phyloP scores from a whole-genome alignment of 2,329 filamentous ascomycete genomes.

The Teratosphaeria destructans region DNA sequence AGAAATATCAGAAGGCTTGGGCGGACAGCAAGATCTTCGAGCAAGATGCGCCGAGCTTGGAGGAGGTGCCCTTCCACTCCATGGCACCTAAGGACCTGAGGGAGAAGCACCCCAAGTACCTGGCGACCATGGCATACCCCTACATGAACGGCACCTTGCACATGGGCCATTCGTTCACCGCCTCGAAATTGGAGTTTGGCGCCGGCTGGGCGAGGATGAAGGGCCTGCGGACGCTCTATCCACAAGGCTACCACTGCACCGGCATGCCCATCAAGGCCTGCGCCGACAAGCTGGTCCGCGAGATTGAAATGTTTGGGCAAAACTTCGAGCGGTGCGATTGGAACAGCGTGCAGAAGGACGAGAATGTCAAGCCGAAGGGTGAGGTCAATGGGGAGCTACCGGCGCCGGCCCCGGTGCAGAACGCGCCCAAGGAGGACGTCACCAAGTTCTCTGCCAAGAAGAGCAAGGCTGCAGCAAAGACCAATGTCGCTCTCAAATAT shows the following conservation, averaged over 20 bases:
- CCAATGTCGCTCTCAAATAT: slow-evolving; percentile 89
- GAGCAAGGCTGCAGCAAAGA: slow-evolving; percentile 72
- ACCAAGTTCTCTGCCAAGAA: slow-evolving; percentile 91
- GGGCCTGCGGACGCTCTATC: slow-evolving; percentile 77
- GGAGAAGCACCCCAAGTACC: slow-evolving; percentile 80
- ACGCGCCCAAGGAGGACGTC: slow-evolving; percentile 62
- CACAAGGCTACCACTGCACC: slow-evolving; percentile 90
- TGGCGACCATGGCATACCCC: slow-evolving; percentile 65
- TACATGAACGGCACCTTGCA: slow-evolving; percentile 81
- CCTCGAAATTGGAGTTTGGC: slow-evolving; percentile 86
- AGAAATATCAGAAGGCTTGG: slow-evolving; percentile 87
- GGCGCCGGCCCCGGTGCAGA: slow-evolving; percentile 51
- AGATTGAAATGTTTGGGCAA: slow-evolving; percentile 79
- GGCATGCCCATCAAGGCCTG: slow-evolving; percentile 98
- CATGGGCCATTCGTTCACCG: slow-evolving; percentile 84
- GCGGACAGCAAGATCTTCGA: slow-evolving; percentile 69
- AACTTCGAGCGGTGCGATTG: slow-evolving; percentile 71
- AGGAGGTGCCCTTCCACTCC: slow-evolving; percentile 65
- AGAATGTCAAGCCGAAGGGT: slow-evolving; percentile 6
- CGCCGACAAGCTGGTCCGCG: slow-evolving; percentile 84
- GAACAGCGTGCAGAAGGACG: slow-evolving; percentile 38
- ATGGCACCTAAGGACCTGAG: slow-evolving; percentile 66
- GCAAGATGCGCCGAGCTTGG: slow-evolving; percentile 67
- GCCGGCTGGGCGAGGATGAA: slow-evolving; percentile 81
- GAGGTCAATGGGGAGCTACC: slow-evolving; percentile 3